These are phyloP conservation scores for Tolypocladium ophioglossoides DNA, from an alignment of 2,329 filamentous ascomycete species.

Conservation along the genomic window DNA sequence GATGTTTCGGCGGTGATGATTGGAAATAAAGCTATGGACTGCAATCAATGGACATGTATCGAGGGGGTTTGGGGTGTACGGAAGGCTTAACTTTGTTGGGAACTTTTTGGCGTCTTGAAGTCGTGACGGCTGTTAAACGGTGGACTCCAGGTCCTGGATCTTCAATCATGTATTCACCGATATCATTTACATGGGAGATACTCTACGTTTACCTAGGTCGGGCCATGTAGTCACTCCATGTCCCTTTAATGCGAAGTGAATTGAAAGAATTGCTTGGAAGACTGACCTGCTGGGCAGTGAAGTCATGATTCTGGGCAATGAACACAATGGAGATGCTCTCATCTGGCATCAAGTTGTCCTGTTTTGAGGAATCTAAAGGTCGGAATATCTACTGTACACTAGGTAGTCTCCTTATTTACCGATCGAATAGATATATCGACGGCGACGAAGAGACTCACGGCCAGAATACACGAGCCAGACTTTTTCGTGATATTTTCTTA, in stretches of 20 bases:
- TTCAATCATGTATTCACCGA: not conserved
- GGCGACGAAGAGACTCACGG: too few species aligned
- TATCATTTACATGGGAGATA: not conserved
- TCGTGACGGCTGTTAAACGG: not conserved
- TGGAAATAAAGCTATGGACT: not conserved
- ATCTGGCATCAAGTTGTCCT: too few species aligned
- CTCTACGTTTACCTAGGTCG: not conserved
- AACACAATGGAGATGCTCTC: too few species aligned
- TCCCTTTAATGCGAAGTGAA: not conserved
- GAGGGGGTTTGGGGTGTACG: not conserved
- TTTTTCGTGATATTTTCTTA: not conserved
- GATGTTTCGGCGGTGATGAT: conserved; percentile 20
- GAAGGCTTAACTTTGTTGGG: not conserved
- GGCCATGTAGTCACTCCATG: not conserved
- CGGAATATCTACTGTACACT: too few species aligned
- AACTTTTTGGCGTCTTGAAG: not conserved
- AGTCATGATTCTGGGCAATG: not conserved
- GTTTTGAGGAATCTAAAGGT: too few species aligned
- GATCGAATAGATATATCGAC: too few species aligned
- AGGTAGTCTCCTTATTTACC: too few species aligned
- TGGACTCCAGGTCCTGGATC: not conserved
- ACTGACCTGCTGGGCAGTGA: not conserved
- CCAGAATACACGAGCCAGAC: too few species aligned
- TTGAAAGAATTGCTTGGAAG: not conserved
- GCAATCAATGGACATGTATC: not conserved